Percentiles rank a stretch among this genome's conserved stretches.
phyloP scores from a whole-genome alignment of 2,329 filamentous ascomycete species.

The Aspergillus sp. region DNA sequence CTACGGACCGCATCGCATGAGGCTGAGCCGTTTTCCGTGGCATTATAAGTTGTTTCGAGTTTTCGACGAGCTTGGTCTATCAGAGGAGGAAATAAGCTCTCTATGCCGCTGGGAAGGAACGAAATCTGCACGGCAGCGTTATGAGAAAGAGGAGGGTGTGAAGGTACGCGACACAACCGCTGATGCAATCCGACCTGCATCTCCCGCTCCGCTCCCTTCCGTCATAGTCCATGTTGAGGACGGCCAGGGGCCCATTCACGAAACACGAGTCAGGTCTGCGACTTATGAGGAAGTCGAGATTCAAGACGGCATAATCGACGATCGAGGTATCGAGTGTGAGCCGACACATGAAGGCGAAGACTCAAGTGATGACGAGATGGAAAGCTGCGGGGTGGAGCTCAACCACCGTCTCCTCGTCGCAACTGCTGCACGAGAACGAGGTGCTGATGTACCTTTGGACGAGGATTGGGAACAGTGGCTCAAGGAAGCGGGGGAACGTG shows the following conservation, averaged over 20 bases:
- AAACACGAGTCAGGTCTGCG: slow-evolving; percentile 29
- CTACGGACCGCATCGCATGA: slow-evolving; percentile 64
- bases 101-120: slow-evolving; percentile 65
- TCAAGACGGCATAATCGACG: slow-evolving; percentile 29
- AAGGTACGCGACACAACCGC: slow-evolving; percentile 66
- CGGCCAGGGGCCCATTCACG: slow-evolving; percentile 27
- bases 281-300: slow-evolving; percentile 30
- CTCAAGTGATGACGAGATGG: slow-evolving; percentile 51
- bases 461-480: slow-evolving; percentile 62
- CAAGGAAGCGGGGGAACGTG: slow-evolving; percentile 60
- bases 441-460: slow-evolving; percentile 49
- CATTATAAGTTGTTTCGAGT: slow-evolving; percentile 64
- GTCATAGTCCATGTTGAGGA: slow-evolving; percentile 39
- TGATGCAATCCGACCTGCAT: slow-evolving; percentile 57
- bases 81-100: slow-evolving; percentile 62
- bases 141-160: slow-evolving; percentile 60
- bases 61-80: slow-evolving; percentile 64
- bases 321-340: slow-evolving; percentile 30
- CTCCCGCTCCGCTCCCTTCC: slow-evolving; percentile 44
- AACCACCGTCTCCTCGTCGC: slow-evolving; percentile 59
- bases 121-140: slow-evolving; percentile 52
- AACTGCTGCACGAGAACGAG: slow-evolving; percentile 57
- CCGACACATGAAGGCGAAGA: slow-evolving; percentile 44
- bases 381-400: slow-evolving; percentile 56
- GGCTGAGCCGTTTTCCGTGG: slow-evolving; percentile 64